Evolutionary conservation across 805 yeast species (phyloP).

Genomic region (Pichia rugopelliculosa): DNA sequence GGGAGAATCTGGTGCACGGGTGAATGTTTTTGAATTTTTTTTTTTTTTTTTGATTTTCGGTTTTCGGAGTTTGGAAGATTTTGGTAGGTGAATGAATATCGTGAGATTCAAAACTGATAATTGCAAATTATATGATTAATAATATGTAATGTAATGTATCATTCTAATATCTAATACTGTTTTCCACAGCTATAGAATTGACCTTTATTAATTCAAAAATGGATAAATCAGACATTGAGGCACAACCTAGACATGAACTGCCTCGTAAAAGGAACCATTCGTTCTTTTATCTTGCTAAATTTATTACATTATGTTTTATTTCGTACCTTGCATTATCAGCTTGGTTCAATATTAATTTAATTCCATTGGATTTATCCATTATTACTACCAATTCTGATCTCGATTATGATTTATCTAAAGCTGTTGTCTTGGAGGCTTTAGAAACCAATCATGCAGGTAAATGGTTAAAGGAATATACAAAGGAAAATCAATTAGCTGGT

Average conservation of each 20-base stretch:
- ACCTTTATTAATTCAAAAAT: too few species aligned
- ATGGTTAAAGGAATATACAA: conserved; percentile 48
- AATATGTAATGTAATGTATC: too few species aligned
- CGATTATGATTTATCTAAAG: neutral
- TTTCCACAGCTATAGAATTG: too few species aligned
- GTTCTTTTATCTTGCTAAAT: neutral
- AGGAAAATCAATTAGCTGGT: conserved; percentile 54
- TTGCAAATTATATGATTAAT: too few species aligned
- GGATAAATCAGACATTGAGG: conserved; percentile 3
- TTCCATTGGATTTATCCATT: too few species aligned
- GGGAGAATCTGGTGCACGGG: neutral
- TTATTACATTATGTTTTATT: neutral
- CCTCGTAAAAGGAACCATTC: neutral
- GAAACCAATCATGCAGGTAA: conserved; percentile 37
- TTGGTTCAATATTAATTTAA: neutral
- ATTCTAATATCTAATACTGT: too few species aligned
- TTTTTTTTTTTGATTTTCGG: neutral
- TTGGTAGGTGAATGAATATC: too few species aligned
- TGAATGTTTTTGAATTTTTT: neutral
- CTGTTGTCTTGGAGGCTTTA: conserved; percentile 19
- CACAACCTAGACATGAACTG: neutral
- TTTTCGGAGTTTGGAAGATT: neutral
- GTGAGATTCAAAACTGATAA: too few species aligned
- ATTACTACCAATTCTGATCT: neutral
- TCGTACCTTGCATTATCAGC: neutral